Evolutionary conservation across 768 basidiomycete genomes (phyloP).

Genomic region (Boletus rufocinnamomeus): DNA sequence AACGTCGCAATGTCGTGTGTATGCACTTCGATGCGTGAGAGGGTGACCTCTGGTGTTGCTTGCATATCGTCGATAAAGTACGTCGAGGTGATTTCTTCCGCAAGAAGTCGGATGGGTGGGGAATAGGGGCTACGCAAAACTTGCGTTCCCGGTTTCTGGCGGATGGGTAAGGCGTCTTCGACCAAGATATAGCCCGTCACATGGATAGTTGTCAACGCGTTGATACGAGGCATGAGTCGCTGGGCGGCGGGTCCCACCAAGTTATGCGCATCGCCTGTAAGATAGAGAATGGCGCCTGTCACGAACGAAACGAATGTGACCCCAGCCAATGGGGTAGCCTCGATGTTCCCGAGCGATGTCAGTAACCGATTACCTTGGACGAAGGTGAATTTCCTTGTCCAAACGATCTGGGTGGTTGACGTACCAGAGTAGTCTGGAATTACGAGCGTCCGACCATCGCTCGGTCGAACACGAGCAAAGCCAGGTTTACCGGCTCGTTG

Average conservation of each 20-base stretch:
- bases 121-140: constrained; percentile 52
- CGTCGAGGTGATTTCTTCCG: constrained; percentile 44
- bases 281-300: constrained; percentile 61
- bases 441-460: constrained; percentile 54
- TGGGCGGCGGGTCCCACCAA: constrained; percentile 44
- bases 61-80: constrained; percentile 31
- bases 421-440: constrained; percentile 64
- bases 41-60: constrained; percentile 24
- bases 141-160: constrained; percentile 41
- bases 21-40: constrained; percentile 46
- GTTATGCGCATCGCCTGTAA: constrained; percentile 60
- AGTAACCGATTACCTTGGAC: constrained; percentile 58
- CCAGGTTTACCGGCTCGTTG: constrained; percentile 64
- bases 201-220: constrained; percentile 49
- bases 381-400: not conserved
- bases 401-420: not conserved
- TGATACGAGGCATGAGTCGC: constrained; percentile 56
- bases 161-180: constrained; percentile 54
- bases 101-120: constrained; percentile 56
- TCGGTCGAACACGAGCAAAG: constrained; percentile 56
- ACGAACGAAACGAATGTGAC: constrained; percentile 56
- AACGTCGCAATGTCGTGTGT: constrained; percentile 55
- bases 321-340: constrained; percentile 56
- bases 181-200: constrained; percentile 57
- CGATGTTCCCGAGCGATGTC: constrained; percentile 66